These are phyloP conservation scores for Skeletonema potamos DNA, from an alignment of 108 stramenopile genomes.

Conservation along the genomic window DNA sequence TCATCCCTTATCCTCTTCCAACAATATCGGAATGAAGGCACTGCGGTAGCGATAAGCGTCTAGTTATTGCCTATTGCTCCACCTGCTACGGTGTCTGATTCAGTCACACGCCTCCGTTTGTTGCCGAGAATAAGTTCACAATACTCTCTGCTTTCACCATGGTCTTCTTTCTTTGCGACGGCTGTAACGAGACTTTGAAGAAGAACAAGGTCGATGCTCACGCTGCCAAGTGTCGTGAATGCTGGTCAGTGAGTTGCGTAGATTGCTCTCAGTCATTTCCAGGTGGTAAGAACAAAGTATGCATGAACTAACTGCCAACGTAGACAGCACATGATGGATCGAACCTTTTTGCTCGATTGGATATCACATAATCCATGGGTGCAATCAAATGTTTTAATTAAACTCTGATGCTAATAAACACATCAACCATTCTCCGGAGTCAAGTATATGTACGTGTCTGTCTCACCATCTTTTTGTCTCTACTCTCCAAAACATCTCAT, in stretches of 20 bases:
- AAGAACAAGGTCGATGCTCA: constrained; percentile 87
- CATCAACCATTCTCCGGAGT: neutral
- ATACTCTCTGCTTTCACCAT: constrained; percentile 38
- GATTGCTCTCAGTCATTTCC: constrained; percentile 83
- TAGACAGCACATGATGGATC: constrained; percentile 45
- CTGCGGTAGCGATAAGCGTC: too few species aligned
- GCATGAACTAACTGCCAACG: neutral
- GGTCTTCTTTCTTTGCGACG: constrained; percentile 90
- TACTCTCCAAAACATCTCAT: neutral
- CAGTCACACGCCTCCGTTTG: too few species aligned
- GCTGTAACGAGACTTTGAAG: constrained; percentile 85
- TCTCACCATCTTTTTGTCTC: constrained; percentile 1
- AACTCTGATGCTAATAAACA: constrained; percentile 67
- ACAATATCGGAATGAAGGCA: too few species aligned
- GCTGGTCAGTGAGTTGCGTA: constrained; percentile 77
- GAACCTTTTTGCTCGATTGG: constrained; percentile 46
- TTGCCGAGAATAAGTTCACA: too few species aligned
- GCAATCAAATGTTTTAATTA: constrained; percentile 92
- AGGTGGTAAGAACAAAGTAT: constrained; percentile 63
- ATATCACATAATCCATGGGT: constrained; percentile 65
- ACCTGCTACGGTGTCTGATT: too few species aligned
- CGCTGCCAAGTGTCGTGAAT: constrained; percentile 73
- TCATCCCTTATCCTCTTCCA: too few species aligned
- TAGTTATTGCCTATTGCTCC: too few species aligned
- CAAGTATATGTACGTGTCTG: too few species aligned